Evolutionary conservation across 352 stramenopile genomes (phyloP).

Genomic region (Globisporangium nunn): DNA sequence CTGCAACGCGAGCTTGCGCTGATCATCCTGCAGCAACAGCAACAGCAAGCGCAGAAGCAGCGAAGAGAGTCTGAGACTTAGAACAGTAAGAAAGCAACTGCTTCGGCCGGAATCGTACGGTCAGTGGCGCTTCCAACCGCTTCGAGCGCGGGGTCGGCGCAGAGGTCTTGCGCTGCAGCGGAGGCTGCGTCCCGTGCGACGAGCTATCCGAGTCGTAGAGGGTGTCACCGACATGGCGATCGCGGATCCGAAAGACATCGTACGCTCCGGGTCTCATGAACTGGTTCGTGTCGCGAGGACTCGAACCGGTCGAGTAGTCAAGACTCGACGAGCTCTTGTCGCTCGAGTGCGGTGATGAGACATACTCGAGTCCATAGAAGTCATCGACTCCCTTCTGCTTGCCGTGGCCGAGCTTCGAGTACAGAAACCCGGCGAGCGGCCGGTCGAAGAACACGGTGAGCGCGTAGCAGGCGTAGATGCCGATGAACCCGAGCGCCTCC

Average conservation of each 20-base stretch:
- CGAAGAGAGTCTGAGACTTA: no score
- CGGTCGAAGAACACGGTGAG: conserved; percentile 53
- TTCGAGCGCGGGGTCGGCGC: conserved; percentile 46
- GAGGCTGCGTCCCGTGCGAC: conserved; percentile 19
- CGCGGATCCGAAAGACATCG: conserved; percentile 26
- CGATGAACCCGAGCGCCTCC: conserved; percentile 64
- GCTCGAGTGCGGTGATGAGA: conserved; percentile 10
- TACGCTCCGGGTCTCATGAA: conserved; percentile 17
- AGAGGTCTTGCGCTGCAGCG: conserved; percentile 48
- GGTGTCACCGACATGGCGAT: conserved; percentile 9
- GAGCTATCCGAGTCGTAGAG: conserved; percentile 49
- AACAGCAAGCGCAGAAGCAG: no score
- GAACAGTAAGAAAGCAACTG: no score
- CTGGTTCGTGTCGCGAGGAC: neutral
- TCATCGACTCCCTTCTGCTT: conserved; percentile 28
- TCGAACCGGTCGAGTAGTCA: conserved; percentile 4
- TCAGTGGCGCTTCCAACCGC: neutral
- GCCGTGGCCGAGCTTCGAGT: conserved; percentile 9
- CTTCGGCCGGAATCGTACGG: neutral
- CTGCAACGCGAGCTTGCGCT: neutral
- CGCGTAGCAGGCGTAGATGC: conserved; percentile 62
- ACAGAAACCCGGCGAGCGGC: conserved; percentile 20
- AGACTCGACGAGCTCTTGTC: conserved; percentile 22
- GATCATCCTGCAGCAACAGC: neutral
- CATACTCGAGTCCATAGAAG: conserved; percentile 14